Percentiles rank a stretch among this genome's conserved stretches.
phyloP scores from a whole-genome alignment of 1,284 basidiomycete species.

The Trichosporon coremiiforme region DNA sequence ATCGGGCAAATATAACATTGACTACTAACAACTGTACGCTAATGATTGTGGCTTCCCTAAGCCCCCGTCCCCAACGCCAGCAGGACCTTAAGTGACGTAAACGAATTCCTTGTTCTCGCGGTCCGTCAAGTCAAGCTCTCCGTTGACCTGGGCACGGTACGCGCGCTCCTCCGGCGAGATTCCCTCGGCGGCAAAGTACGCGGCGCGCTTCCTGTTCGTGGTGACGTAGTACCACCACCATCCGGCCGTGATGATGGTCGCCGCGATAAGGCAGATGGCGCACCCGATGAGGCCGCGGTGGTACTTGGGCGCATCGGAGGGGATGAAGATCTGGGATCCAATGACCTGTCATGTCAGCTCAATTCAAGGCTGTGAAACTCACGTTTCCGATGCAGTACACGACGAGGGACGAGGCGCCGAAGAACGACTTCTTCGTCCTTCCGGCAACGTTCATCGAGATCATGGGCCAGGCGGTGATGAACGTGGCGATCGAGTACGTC shows the following conservation, averaged over 20 bases:
- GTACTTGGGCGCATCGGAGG: constrained; percentile 38
- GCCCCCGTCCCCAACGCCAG: neutral
- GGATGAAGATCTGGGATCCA: constrained; percentile 29
- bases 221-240: constrained; percentile 39
- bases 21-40: neutral
- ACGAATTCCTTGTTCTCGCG: constrained; percentile 16
- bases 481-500: constrained; percentile 33
- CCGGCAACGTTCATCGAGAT: constrained; percentile 42
- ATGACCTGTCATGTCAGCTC: too few species aligned
- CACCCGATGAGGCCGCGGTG: constrained; percentile 32
- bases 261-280: constrained; percentile 33
- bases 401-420: constrained; percentile 31
- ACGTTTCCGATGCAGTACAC: constrained; percentile 41
- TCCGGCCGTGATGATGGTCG: constrained; percentile 27
- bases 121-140: constrained; percentile 42
- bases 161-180: constrained; percentile 34
- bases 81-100: neutral
- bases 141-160: constrained; percentile 34
- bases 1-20: too few species aligned
- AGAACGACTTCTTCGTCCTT: constrained; percentile 43
- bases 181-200: constrained; percentile 32
- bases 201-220: constrained; percentile 35
- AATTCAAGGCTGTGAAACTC: constrained; percentile 6
- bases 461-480: constrained; percentile 41
- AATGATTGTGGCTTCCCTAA: neutral